Evolutionary conservation across 805 yeast genomes (phyloP), one percentile per base, ranked within the genome.

Genomic region (Schwanniomyces yamadae): DNA sequence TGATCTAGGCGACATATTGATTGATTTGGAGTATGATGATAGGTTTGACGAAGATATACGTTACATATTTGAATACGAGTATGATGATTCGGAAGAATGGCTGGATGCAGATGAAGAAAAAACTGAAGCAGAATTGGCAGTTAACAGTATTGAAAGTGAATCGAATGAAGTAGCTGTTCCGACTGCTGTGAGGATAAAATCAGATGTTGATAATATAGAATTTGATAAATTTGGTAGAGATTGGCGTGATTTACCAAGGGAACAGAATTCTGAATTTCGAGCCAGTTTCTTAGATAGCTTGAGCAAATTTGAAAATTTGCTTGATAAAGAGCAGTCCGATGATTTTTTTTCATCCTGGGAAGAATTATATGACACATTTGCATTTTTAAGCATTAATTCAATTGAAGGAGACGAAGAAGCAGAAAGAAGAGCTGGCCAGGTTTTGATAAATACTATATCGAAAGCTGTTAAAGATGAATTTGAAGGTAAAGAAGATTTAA

Each of bases 171-270:
- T 25, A 22, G 18, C 28, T 18, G 14, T 36, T n/a, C 31, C 44
- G 3, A 44, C 48, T 14, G 59, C 59, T 1, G 42, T 49, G 9
- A 43, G 59, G 18, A 40, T 49, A 5, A 40, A 39, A 14, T 53
- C 40, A 10, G 48, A 41, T 1, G 28, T 31, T 12, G 48, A 46
- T 23, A 45, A 43, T 4, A 59, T 75, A 24, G 78, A 75, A 32
- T 73, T 77, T 52, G 86, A 80, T 52, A 71, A 75, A 18, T 54
- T 66, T 30, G 87, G 86, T 0, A 63, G 76, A 23, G 89, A 83
- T 57, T 81, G 89, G 86, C 61, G 88, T 47, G 89, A 82, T 54
- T 66, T 80, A 9, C 83, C 85, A 3, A 61, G 88, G 33, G 85
- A 78, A 3, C 64, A 63, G 1, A 83, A 83, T 50, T 55, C 60